Conservation (phyloP, 306 rosid genomes). For the Adenanthera pavonina region DNA sequence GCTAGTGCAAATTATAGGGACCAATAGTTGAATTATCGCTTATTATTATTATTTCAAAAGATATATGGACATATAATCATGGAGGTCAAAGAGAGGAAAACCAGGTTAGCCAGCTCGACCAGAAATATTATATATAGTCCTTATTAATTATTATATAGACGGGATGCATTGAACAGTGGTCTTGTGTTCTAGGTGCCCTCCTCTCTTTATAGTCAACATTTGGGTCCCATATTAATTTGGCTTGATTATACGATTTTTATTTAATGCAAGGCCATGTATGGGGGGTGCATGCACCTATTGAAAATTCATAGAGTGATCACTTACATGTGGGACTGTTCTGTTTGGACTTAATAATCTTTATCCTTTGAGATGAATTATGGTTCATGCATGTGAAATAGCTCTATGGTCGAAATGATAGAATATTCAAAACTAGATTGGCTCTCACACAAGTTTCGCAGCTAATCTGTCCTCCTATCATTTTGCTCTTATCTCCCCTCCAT, state of each 20-base stretch:
- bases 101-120: not conserved
- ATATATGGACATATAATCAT: not conserved
- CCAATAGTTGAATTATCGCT: no score
- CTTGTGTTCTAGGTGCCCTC: conserved; percentile 6
- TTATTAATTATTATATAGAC: not conserved
- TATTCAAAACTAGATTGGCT: not conserved
- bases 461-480: not conserved
- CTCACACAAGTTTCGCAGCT: not conserved
- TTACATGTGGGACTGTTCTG: not conserved
- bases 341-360: not conserved
- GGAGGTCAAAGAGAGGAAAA: conserved; percentile 19
- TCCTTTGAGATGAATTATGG: not conserved
- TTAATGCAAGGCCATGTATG: not conserved
- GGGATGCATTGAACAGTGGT: conserved; percentile 28
- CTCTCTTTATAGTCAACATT: conserved; percentile 10
- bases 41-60: not conserved
- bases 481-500: not conserved
- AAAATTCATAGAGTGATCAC: not conserved
- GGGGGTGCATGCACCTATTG: conserved; percentile 33
- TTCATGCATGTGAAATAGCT: not conserved
- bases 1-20: no score
- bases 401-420: not conserved
- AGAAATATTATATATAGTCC: not conserved
- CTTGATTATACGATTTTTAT: not conserved
- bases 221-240: conserved; percentile 27